Evolutionary conservation across 495 filamentous ascomycete genomes (phyloP).

Genomic region (Articulospora tetracladia): DNA sequence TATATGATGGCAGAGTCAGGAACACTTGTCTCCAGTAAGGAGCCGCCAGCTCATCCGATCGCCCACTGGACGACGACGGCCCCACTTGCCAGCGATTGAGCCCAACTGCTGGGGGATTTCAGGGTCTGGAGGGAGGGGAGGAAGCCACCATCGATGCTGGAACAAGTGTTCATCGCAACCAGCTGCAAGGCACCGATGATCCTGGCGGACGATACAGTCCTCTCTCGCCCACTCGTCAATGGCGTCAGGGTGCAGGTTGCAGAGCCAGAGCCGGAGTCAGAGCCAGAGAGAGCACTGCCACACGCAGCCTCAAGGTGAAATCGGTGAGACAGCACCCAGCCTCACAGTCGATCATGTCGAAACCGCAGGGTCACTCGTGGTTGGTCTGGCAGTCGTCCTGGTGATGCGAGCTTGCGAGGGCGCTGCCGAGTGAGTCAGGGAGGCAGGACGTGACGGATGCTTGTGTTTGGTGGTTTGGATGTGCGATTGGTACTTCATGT

Average conservation of each 20-base stretch:
- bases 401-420: background rate
- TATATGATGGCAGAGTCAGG: background rate
- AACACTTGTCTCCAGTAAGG: background rate
- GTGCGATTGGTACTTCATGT: background rate
- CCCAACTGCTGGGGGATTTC: background rate
- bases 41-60: background rate
- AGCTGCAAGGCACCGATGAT: background rate
- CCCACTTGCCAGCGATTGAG: background rate
- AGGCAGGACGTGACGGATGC: no score
- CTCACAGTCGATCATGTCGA: background rate
- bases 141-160: background rate
- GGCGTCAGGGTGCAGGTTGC: background rate
- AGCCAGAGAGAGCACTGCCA: background rate
- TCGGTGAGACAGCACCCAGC: background rate
- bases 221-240: background rate
- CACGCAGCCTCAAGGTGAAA: background rate
- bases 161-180: background rate
- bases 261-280: no score
- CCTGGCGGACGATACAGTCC: background rate
- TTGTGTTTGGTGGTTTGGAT: background rate
- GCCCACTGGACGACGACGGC: background rate
- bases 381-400: background rate
- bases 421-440: background rate
- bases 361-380: background rate
- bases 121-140: background rate